These are phyloP conservation scores for Raffaelea albimanens DNA, from an alignment of 2,329 filamentous ascomycete genomes.

Conservation along the genomic window DNA sequence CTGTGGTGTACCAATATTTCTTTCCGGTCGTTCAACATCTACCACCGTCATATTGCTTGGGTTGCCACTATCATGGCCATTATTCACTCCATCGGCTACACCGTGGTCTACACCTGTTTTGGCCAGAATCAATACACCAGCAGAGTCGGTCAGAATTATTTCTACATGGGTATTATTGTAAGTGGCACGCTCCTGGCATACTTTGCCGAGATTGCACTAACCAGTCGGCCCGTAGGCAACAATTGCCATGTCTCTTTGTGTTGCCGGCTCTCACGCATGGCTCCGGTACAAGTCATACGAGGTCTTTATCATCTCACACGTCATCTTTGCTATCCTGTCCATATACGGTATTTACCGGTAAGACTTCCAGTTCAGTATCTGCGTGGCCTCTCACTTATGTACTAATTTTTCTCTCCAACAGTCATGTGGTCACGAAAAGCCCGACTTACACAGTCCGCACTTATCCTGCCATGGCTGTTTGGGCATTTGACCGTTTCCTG, in stretches of 20 bases:
- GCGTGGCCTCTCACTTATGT: not conserved
- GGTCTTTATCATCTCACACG: slow-evolving; percentile 32
- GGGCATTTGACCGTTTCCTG: slow-evolving; percentile 7
- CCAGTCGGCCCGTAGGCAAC: slow-evolving; percentile 20
- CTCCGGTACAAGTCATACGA: slow-evolving; percentile 42
- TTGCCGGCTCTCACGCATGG: slow-evolving; percentile 39
- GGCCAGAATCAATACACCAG: not conserved
- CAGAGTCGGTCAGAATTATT: not conserved
- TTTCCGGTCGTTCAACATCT: slow-evolving; percentile 55
- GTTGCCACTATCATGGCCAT: slow-evolving; percentile 52
- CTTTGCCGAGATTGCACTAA: slow-evolving; percentile 13
- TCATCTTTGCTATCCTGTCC: slow-evolving; percentile 28
- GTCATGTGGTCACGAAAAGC: not conserved
- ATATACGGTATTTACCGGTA: slow-evolving; percentile 21
- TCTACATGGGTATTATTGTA: slow-evolving; percentile 4
- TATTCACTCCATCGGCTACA: slow-evolving; percentile 51
- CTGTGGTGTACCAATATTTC: slow-evolving; percentile 61
- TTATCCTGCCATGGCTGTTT: slow-evolving; percentile 7
- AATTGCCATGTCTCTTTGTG: slow-evolving; percentile 23
- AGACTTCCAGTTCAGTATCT: not conserved
- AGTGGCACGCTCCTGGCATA: slow-evolving; percentile 28
- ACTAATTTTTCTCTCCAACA: not conserved
- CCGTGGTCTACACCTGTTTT: slow-evolving; percentile 17
- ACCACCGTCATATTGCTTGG: slow-evolving; percentile 57
- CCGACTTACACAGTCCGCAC: not conserved